These are phyloP conservation scores for Gelatoporia subvermispora DNA, from an alignment of 768 basidiomycete species.

Conservation along the genomic window DNA sequence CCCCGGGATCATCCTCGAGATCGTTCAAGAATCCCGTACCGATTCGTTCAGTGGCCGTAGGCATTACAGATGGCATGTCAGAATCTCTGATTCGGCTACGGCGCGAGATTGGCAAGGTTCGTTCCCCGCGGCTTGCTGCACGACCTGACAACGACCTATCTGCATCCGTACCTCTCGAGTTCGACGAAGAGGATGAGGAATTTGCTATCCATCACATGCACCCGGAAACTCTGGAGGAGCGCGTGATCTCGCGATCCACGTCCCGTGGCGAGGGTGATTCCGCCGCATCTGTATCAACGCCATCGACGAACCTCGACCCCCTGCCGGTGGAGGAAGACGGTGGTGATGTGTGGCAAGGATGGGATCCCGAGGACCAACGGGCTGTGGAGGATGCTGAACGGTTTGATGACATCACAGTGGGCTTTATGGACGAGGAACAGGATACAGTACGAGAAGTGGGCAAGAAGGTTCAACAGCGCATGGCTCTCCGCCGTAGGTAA, in stretches of 20 bases:
- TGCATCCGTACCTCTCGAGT: constrained; percentile 44
- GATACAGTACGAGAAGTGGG: constrained; percentile 6
- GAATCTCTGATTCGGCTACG: constrained; percentile 57
- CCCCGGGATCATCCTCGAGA: constrained; percentile 35
- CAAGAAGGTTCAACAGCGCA: constrained; percentile 5
- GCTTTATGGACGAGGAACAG: constrained; percentile 32
- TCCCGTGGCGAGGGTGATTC: constrained; percentile 28
- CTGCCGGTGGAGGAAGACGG: constrained; percentile 19
- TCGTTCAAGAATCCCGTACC: constrained; percentile 45
- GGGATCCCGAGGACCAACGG: constrained; percentile 26
- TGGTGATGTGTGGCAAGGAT: constrained; percentile 23
- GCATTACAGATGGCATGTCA: constrained; percentile 49
- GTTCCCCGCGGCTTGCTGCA: constrained; percentile 37
- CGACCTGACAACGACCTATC: constrained; percentile 21
- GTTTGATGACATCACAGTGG: constrained; percentile 33
- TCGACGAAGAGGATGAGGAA: constrained; percentile 69
- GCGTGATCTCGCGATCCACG: constrained; percentile 14
- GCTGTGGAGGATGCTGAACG: constrained; percentile 31
- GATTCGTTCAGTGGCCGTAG: constrained; percentile 47
- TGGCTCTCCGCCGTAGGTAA: too few relatives aligned
- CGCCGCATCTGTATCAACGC: constrained; percentile 33
- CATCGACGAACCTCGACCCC: constrained; percentile 31
- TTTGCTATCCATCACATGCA: constrained; percentile 27
- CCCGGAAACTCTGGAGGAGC: constrained; percentile 8
- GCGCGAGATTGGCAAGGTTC: constrained; percentile 49